Conservation (phyloP, 495 filamentous ascomycete genomes). For the Neurospora sp. region DNA sequence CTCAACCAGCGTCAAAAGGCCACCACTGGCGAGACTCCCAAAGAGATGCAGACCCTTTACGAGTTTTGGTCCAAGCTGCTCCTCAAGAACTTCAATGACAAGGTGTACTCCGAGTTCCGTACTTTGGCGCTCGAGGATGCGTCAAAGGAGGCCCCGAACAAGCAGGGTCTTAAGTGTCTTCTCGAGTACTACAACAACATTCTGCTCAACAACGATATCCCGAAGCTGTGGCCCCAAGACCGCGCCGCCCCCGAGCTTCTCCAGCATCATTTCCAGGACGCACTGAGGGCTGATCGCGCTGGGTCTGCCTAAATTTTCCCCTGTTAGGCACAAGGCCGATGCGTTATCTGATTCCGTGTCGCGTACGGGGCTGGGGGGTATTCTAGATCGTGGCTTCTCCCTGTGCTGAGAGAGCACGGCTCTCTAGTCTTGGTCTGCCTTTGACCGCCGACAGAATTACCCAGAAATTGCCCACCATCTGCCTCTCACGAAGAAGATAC, state of each 20-base stretch:
- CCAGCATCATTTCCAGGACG: conserved; percentile 17
- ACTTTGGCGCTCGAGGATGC: conserved; percentile 59
- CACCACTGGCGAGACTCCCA: conserved; percentile 32
- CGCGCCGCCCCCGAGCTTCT: conserved; percentile 18
- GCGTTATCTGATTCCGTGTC: background rate
- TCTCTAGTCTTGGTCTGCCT: background rate
- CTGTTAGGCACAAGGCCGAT: background rate
- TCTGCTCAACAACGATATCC: conserved; percentile 11
- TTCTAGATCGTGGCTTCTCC: background rate
- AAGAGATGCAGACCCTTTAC: conserved; percentile 58
- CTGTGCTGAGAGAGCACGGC: background rate
- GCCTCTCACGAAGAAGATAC: background rate
- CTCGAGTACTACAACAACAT: conserved; percentile 20
- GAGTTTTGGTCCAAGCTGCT: conserved; percentile 75
- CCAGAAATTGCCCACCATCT: background rate
- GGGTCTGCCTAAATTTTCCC: background rate
- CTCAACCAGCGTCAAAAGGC: conserved; percentile 45
- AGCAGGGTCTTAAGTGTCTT: conserved; percentile 15
- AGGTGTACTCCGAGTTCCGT: conserved; percentile 75
- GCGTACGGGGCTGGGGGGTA: background rate
- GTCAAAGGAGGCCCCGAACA: conserved; percentile 13
- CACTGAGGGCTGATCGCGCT: conserved; percentile 6
- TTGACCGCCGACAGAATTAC: background rate
- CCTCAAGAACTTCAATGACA: conserved; percentile 60
- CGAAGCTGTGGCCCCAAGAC: conserved; percentile 21